Evolutionary conservation across 768 basidiomycete genomes (phyloP), one percentile per base, ranked within the genome.

Genomic region (Asterophora parasitica): DNA sequence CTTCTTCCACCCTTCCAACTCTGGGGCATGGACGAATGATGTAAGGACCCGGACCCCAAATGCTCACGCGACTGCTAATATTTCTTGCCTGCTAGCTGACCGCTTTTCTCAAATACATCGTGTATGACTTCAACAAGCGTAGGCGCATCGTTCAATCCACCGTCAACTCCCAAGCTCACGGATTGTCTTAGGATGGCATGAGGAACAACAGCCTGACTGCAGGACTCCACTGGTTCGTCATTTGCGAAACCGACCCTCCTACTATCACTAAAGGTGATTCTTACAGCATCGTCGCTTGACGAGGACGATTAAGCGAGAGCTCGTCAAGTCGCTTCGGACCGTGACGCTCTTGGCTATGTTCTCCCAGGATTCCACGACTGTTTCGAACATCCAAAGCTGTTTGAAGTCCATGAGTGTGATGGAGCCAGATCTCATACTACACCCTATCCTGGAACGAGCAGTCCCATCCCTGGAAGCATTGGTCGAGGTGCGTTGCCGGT

Each of bases 1-100:
- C 47, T 92, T 92, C 69, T 95, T 93, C 68, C 92, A 93, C 61
- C 92, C 92, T 0, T 84, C 84, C 8, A 92, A 91, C 59, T 88
- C 88, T 1, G 91, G 91, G 7, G 72, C 77, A 9, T 92, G 89
- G 85, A 89, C 89, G 4, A 67, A 75, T 43, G 84, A 87, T 70
- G 84, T 85, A 66, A 49, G 77, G 16, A 31, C 41, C 30, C 19
- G 9, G 17, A n/a, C 17, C 17, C 6, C 3, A 23, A 4, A 11
- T 16, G 3, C 8, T n/a, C 27, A 27, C 27, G 2, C 12, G 20
- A 17, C 33, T 13, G 43, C 27, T 47, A 12, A 48, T 23, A 42
- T 10, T 5, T 43, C 28, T 19, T 10, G 15, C 19, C 19, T 33
- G 30, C 27, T 19, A 88, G 85, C 68, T 92, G 55, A 86, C 80